phyloP scores from a whole-genome alignment of 192 early-diverging fungal species.

The Podila epicladia region DNA sequence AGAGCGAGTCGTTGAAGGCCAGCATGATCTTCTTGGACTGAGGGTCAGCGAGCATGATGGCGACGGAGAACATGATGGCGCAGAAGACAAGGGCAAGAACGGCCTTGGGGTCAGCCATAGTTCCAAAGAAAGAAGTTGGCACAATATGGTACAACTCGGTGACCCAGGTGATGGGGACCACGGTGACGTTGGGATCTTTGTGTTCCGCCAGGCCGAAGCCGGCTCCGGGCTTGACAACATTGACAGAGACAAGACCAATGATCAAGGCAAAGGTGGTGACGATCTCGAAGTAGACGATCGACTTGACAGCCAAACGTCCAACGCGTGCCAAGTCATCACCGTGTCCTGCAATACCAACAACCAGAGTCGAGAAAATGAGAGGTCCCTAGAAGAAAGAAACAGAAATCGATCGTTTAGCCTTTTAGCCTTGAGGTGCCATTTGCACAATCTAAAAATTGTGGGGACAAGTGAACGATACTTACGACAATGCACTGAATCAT shows the following conservation, averaged over 20 bases:
- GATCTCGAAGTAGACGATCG: constrained; percentile 74
- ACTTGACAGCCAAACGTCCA: constrained; percentile 72
- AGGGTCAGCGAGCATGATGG: constrained; percentile 56
- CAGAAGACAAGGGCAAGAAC: constrained; percentile 72
- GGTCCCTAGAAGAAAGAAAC: constrained; percentile 51
- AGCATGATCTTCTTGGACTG: constrained; percentile 60
- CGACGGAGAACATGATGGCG: constrained; percentile 71
- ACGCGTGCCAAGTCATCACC: constrained; percentile 67
- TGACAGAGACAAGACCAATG: constrained; percentile 72
- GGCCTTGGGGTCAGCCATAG: constrained; percentile 46
- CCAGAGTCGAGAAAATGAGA: constrained; percentile 76
- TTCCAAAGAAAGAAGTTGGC: constrained; percentile 67
- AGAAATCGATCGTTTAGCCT: background rate
- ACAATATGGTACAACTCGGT: constrained; percentile 66
- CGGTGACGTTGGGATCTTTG: background rate
- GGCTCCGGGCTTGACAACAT: constrained; percentile 69
- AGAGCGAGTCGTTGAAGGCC: constrained; percentile 62
- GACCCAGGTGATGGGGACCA: constrained; percentile 59
- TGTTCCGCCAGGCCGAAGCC: constrained; percentile 52
- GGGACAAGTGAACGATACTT: constrained; percentile 2
- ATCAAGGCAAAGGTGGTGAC: constrained; percentile 71
- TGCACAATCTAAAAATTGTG: background rate
- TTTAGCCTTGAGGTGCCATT: background rate
- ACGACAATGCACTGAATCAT: constrained; percentile 62
- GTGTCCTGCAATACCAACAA: constrained; percentile 82